Conservation (phyloP, 2,329 filamentous ascomycete genomes). For the Penicillium psychrosexuale region DNA sequence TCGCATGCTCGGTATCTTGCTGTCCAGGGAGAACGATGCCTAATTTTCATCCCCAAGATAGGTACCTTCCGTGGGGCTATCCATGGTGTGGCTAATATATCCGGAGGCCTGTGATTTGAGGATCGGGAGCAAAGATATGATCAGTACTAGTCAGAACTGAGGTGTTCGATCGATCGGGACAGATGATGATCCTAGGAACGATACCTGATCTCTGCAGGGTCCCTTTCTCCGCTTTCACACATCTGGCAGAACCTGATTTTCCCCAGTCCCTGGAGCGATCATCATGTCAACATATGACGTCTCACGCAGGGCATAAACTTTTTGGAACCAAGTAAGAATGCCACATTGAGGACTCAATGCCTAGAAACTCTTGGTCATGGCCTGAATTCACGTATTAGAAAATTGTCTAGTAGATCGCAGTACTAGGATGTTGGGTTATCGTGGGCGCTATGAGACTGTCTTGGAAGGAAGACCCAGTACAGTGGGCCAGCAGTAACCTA, state of each 20-base stretch:
- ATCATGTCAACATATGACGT: background rate
- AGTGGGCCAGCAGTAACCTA: too few species aligned
- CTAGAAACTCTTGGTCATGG: too few species aligned
- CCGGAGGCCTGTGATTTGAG: background rate
- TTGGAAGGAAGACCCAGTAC: too few species aligned
- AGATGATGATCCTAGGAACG: background rate
- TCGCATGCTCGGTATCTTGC: too few species aligned
- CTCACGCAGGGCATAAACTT: background rate
- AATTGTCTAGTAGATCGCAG: too few species aligned
- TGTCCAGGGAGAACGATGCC: background rate
- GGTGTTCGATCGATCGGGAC: background rate
- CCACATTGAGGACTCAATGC: background rate
- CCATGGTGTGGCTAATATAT: background rate
- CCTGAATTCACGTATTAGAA: too few species aligned
- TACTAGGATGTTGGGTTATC: too few species aligned
- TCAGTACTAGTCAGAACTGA: background rate
- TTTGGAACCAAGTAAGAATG: background rate
- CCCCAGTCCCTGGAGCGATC: background rate
- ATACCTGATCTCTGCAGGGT: background rate
- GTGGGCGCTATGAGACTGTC: too few species aligned
- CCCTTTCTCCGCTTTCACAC: background rate
- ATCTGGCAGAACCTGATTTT: background rate
- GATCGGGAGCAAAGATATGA: background rate
- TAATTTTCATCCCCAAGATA: background rate
- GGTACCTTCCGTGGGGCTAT: background rate